Base-by-base conservation (phyloP, 768 basidiomycete genomes). In the Cubamyces sp. region DNA sequence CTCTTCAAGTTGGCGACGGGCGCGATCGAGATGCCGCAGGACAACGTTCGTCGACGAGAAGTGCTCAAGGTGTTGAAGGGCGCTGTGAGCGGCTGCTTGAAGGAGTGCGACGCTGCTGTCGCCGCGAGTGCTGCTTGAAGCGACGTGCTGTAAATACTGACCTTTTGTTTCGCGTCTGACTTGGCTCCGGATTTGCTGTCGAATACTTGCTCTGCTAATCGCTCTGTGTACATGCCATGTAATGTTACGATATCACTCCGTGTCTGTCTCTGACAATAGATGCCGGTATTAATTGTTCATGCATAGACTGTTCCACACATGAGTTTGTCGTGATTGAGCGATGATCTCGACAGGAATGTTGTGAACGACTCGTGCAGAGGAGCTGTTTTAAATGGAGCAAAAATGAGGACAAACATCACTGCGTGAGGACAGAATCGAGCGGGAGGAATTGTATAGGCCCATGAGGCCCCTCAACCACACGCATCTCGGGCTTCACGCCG, bases 1-100 rank as follows among this genome's bases (percentile, higher is more conserved):
- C 80, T 98, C 47, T 79, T 84, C 65, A 82, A 82, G 50, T 70
- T 91, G 30, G 89, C 81, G 9, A 82, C 73, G 4, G 87, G 88
- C 5, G 77, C 82, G 62, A 59, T 76, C 5, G 70, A 77, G 48
- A 70, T 90, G 65, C 83, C 87, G 0, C 79, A 80, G 19, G 82
- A 91, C 70, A 71, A 75, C 4, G 82, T 82, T 16, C 79, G 81
- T 67, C 77, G 76, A 60, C 77, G 76, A 66, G 82, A 87, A 67
- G 75, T 89, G 12, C 69, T 93, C 51, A 77, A 62, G 51, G 74
- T 81, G 45, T 68, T 92, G 72, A 90, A 83, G 71, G 69, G 66
- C 4, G 71, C 76, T n/a, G 78, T 77, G 47, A 71, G 61, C 39
- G 71, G 68, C 9, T 78, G 67, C 42, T 47, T 74, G 60, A 46